phyloP scores from a whole-genome alignment of 305 asterid genomes.

The Fraxinus velutina region DNA sequence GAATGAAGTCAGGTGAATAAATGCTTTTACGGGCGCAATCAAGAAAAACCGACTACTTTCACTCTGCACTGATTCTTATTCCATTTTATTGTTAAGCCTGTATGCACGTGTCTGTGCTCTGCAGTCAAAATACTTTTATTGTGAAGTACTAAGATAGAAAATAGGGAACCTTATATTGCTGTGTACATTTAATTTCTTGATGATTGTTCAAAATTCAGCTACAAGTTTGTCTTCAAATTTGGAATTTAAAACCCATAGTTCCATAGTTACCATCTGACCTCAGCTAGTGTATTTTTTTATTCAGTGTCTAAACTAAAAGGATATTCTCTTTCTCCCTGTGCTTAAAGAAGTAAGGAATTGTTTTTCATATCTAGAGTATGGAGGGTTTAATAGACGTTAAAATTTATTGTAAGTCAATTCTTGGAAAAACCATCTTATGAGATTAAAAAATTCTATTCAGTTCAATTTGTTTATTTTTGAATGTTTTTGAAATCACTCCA shows the following conservation, averaged over 20 bases:
- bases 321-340: neutral
- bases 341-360: neutral
- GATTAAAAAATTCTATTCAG: neutral
- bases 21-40: neutral
- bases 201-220: neutral
- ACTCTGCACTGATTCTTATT: neutral
- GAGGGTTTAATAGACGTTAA: neutral
- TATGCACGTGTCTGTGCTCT: neutral
- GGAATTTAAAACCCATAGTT: neutral
- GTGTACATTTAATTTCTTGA: neutral
- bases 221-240: neutral
- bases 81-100: neutral
- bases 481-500: neutral
- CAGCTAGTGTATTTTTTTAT: neutral
- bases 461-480: neutral
- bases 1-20: neutral
- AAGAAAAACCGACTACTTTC: neutral
- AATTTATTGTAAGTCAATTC: neutral
- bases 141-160: neutral
- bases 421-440: neutral
- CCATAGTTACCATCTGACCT: neutral
- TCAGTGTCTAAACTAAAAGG: neutral
- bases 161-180: neutral
- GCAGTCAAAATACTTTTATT: neutral
- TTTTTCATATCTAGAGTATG: neutral